These are phyloP conservation scores for Kazachstania sp. DNA, from an alignment of 1,139 yeast genomes.

Conservation along the genomic window DNA sequence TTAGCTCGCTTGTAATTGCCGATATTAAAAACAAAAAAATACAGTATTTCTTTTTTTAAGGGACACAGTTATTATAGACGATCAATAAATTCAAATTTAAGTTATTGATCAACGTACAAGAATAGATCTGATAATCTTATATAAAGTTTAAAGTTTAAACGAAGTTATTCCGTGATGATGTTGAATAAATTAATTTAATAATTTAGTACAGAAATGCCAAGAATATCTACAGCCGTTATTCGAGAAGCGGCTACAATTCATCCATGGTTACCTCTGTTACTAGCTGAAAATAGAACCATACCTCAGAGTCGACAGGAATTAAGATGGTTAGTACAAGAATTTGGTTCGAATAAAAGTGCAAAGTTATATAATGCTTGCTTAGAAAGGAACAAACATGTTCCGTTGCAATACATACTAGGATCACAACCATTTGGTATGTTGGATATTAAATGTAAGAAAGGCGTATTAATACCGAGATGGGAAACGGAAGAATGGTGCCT, in stretches of 20 bases:
- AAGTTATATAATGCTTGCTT: conserved; percentile 22
- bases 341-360: conserved; percentile 15
- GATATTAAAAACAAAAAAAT: background rate
- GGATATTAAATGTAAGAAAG: conserved; percentile 48
- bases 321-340: conserved; percentile 38
- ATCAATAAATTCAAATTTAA: background rate
- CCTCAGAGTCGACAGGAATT: conserved; percentile 38
- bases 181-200: background rate
- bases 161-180: background rate
- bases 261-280: conserved; percentile 21
- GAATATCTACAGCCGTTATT: conserved; percentile 3
- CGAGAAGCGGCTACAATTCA: conserved; percentile 7
- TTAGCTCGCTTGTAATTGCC: background rate
- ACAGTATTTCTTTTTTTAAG: background rate
- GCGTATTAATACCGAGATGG: conserved; percentile 85
- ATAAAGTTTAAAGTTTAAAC: background rate
- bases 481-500: conserved; percentile 91
- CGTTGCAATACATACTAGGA: conserved; percentile 77
- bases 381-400: conserved; percentile 43
- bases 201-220: conserved; percentile 2
- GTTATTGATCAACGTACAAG: too few relatives aligned
- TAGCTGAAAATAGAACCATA: conserved; percentile 32
- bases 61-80: background rate
- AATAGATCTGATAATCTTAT: background rate
- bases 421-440: conserved; percentile 79